These are phyloP conservation scores for Conoideocrella luteorostrata DNA, from an alignment of 2,329 filamentous ascomycete genomes.

Conservation along the genomic window DNA sequence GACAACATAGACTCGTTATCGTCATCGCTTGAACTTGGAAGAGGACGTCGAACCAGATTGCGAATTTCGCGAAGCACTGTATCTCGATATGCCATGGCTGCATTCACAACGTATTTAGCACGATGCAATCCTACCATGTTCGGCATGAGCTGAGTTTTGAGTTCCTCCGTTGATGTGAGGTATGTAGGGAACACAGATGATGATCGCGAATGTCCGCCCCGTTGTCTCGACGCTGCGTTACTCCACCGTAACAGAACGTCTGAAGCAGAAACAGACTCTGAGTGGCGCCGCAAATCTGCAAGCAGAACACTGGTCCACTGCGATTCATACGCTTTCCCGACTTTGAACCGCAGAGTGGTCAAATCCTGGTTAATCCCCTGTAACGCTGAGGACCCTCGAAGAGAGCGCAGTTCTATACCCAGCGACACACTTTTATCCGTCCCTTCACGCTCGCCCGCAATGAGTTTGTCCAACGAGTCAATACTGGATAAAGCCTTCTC, in stretches of 20 bases:
- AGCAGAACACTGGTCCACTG: slow-evolving; percentile 74
- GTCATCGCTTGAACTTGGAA: slow-evolving; percentile 91
- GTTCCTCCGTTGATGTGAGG: slow-evolving; percentile 61
- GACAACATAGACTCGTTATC: slow-evolving; percentile 88
- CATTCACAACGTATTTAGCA: slow-evolving; percentile 71
- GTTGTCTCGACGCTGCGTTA: slow-evolving; percentile 64
- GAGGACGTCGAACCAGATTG: slow-evolving; percentile 70
- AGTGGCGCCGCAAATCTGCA: slow-evolving; percentile 72
- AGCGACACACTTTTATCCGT: slow-evolving; percentile 20
- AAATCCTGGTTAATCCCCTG: slow-evolving; percentile 76
- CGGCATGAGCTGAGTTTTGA: slow-evolving; percentile 64
- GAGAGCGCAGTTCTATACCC: slow-evolving; percentile 49
- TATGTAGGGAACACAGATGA: slow-evolving; percentile 72
- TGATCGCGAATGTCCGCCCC: slow-evolving; percentile 60
- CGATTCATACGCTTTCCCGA: slow-evolving; percentile 80
- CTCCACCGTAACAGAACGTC: slow-evolving; percentile 84
- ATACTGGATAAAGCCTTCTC: slow-evolving; percentile 74
- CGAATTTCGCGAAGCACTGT: slow-evolving; percentile 81
- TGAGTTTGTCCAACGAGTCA: slow-evolving; percentile 70
- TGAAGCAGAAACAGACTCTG: slow-evolving; percentile 61
- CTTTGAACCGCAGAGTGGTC: slow-evolving; percentile 65
- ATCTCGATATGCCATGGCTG: slow-evolving; percentile 79
- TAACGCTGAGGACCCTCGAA: slow-evolving; percentile 71
- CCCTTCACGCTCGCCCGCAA: slow-evolving; percentile 60
- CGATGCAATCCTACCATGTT: slow-evolving; percentile 75